Percentiles rank a stretch among this genome's conserved stretches.
These are phyloP conservation scores for Citrullus mucosospermus DNA, from an alignment of 306 rosid species.

Conservation along the genomic window DNA sequence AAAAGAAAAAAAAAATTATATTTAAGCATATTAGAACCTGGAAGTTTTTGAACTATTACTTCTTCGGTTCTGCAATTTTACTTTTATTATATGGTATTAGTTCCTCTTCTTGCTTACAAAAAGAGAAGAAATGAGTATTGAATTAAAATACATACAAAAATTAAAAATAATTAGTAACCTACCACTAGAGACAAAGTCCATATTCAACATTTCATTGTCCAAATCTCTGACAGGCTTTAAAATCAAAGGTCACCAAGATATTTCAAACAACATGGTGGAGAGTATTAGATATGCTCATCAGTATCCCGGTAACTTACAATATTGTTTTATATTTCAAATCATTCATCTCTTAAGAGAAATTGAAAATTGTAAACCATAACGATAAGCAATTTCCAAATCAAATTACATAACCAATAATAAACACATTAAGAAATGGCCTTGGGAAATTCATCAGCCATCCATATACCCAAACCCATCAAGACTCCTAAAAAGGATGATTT, in stretches of 20 bases:
- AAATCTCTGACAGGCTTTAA: not conserved
- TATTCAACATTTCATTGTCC: not conserved
- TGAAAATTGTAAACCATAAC: not conserved
- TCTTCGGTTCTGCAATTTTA: not conserved
- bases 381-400: not conserved
- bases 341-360: not conserved
- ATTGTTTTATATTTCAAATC: not conserved
- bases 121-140: not conserved
- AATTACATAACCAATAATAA: not conserved
- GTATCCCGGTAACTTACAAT: not conserved
- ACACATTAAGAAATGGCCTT: not conserved
- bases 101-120: not conserved
- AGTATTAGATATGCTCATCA: not conserved
- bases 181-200: not conserved
- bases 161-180: not conserved
- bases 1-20: not conserved
- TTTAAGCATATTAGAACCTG: not conserved
- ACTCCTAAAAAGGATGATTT: not conserved
- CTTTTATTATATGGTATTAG: not conserved
- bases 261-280: not conserved
- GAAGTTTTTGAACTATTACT: not conserved
- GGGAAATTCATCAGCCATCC: not conserved
- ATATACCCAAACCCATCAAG: not conserved
- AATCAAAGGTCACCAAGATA: not conserved
- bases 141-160: not conserved